Evolutionary conservation across 129 eudicot genomes (phyloP), one percentile per base, ranked within the genome.

Genomic region (Chrysanthemum lavandulifolium): DNA sequence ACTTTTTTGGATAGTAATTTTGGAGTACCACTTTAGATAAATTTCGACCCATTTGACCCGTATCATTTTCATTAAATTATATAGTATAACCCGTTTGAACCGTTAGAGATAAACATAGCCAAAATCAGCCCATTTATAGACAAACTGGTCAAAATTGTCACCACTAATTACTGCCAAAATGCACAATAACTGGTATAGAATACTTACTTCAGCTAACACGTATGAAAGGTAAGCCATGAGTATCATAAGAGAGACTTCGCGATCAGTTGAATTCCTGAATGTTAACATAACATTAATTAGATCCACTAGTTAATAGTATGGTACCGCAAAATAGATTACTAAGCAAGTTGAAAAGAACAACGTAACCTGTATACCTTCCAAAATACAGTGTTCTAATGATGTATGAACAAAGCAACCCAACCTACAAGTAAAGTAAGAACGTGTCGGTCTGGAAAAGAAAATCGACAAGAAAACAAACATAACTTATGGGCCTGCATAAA

Each of bases 181-280:
- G 49, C 13, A 78, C 0, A 27, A n/a, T 68, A 57, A 49, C 27
- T 54, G 71, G n/a, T 66, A 56, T 59, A 29, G 6, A 61, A 14
- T 59, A 65, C 92, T 75, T 78, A 90, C 98, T 85, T 90, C 97
- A 23, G 98, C 96, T 79, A 84, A 79, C 70, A 88, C 50, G 65
- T 94, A 94, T 5, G 98, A 90, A 64, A 90, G 89, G 71, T 94
- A 94, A 58, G 98, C 93, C 98, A 94, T 86, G 64, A 94, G 86
- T 68, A 82, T 77, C 91, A 90, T 84, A 61, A 94, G 81, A 78
- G 91, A 93, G 74, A 94, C 84, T 83, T 90, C 98, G 76, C 92
- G 98, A 50, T 84, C 86, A 3, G 97, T 80, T 65, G 98, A 87
- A 61, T 94, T 81, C 85, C 98, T 93, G 81, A 73, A 84, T 73